Evolutionary conservation across 2,329 filamentous ascomycete species (phyloP).

Genomic region (Cytospora piceae): DNA sequence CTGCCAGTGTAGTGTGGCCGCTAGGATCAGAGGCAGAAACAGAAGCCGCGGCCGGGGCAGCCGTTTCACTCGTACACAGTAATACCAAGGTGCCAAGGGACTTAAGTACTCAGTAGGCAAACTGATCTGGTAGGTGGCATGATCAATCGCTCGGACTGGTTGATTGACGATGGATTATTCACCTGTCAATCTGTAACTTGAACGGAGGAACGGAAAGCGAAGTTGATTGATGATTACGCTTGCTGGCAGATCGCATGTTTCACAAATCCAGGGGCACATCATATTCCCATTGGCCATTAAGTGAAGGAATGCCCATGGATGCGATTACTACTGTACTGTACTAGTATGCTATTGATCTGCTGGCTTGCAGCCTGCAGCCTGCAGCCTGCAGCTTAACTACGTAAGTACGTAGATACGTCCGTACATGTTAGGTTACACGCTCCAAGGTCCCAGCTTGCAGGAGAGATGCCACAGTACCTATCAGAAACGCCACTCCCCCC

Average conservation of each 20-base stretch:
- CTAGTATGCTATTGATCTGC: not conserved
- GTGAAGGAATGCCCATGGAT: no score
- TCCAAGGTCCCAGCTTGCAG: no score
- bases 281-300: not conserved
- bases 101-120: not conserved
- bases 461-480: not conserved
- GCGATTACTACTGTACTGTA: not conserved
- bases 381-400: no score
- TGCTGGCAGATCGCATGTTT: not conserved
- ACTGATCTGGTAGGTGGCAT: not conserved
- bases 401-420: not conserved
- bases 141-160: not conserved
- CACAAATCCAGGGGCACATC: not conserved
- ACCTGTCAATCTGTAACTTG: not conserved
- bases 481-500: not conserved
- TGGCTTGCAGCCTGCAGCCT: slow-evolving; percentile 1
- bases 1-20: not conserved
- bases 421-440: no score
- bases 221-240: not conserved
- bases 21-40: not conserved
- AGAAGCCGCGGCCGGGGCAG: slow-evolving; percentile 2
- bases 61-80: not conserved
- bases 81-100: no score
- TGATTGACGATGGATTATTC: not conserved
- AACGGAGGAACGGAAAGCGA: not conserved